Conservation (phyloP, 1,284 basidiomycete genomes). For the Vanrija sp. region DNA sequence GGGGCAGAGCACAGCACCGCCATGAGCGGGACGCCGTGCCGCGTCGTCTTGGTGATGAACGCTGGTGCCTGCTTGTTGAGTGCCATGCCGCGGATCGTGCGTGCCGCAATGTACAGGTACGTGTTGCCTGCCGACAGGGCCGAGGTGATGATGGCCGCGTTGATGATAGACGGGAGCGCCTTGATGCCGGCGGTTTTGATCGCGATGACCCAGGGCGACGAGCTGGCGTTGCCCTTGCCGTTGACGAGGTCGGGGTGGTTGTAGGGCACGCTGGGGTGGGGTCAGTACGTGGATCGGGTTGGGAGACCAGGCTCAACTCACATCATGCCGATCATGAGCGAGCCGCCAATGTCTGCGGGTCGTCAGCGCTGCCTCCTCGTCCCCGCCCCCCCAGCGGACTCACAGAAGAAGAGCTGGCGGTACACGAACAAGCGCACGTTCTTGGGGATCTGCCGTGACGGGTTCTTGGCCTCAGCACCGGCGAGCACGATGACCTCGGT, state of each 20-base stretch:
- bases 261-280: conserved; percentile 65
- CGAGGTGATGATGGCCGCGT: conserved; percentile 58
- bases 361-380: conserved; percentile 60
- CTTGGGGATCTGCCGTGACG: conserved; percentile 68
- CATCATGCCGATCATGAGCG: conserved; percentile 66
- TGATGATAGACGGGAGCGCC: conserved; percentile 61
- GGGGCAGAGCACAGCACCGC: conserved; percentile 61
- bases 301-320: background rate
- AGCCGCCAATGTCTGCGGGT: conserved; percentile 60
- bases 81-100: conserved; percentile 58
- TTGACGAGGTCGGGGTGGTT: conserved; percentile 59
- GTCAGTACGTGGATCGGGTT: conserved; percentile 44
- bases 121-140: conserved; percentile 57
- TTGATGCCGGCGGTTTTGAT: conserved; percentile 65
- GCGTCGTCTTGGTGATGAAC: conserved; percentile 61
- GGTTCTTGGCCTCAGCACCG: conserved; percentile 54
- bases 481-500: conserved; percentile 49
- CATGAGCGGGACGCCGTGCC: conserved; percentile 67
- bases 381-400: background rate
- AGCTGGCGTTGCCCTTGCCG: conserved; percentile 60
- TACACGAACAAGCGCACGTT: conserved; percentile 70
- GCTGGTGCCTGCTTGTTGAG: conserved; percentile 63
- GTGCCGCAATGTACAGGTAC: conserved; percentile 56
- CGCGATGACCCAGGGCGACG: conserved; percentile 76
- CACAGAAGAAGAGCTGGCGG: conserved; percentile 64